phyloP scores from a whole-genome alignment of 176 grass and related monocot species.

The Canna indica region DNA sequence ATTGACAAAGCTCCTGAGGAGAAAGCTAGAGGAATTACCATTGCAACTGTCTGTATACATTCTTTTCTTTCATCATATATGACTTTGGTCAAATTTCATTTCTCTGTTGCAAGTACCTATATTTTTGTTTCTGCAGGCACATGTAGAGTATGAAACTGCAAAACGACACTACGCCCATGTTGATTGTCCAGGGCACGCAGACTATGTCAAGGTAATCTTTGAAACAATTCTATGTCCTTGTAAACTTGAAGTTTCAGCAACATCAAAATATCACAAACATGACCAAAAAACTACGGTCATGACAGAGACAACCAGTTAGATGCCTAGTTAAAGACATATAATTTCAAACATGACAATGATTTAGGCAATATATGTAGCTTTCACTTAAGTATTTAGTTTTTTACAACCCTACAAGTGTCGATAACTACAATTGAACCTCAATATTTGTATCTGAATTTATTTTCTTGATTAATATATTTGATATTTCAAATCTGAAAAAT shows the following conservation, averaged over 20 bases:
- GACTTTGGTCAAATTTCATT: not conserved
- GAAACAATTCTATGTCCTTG: not conserved
- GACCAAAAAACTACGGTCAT: not conserved
- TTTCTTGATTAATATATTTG: not conserved
- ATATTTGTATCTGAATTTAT: not conserved
- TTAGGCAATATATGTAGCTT: too few species aligned
- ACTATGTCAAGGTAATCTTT: conserved; percentile 91
- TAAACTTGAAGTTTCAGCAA: not conserved
- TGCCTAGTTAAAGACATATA: not conserved
- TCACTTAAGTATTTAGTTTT: too few species aligned
- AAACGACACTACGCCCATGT: conserved; percentile 98
- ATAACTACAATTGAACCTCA: not conserved
- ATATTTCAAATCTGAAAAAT: not conserved
- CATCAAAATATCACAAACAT: not conserved
- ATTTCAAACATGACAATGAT: not conserved
- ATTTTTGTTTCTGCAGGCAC: conserved; percentile 48
- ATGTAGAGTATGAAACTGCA: conserved; percentile 89
- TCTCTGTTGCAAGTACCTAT: not conserved
- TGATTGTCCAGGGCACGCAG: conserved; percentile 84
- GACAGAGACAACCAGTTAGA: not conserved
- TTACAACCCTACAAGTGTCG: not conserved
- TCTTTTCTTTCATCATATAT: not conserved
- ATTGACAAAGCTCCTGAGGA: conserved; percentile 96
- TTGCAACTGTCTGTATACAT: conserved; percentile 50
- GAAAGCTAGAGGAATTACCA: conserved; percentile 98